Evolutionary conservation across 2,329 filamentous ascomycete species (phyloP), one percentile per base, ranked within the genome.

Genomic region (Phyllosticta citriasiana): DNA sequence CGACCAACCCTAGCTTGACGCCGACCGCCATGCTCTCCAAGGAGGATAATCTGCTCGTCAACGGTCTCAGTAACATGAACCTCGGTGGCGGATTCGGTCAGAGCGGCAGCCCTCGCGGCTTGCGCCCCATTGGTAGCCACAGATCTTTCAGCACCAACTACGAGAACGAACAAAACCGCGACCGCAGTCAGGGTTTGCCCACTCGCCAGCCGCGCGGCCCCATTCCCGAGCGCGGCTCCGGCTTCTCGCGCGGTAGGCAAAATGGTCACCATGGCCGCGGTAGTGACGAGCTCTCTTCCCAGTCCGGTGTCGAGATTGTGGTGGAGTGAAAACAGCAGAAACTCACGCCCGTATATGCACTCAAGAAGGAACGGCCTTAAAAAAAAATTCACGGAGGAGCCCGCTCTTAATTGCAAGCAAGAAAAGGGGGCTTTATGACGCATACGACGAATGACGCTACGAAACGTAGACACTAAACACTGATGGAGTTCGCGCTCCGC

Each of bases 1-100:
- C 84, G 52, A 85, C 82, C 69, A 88, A 86, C 24, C 85, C 86
- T 8, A 87, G 82, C 57, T 77, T 88, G 63, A 88, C 86, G 2
- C 84, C 84, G 12, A 84, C 82, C 12, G 78, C 79, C 12, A 75
- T 71, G 78, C 69, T 74, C 66, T 79, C 80, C 68, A 79, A 81
- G 61, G 81, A 84, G 63, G 84, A 86, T 63, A 77, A 76, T 61
- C 74, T 84, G 65, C 75, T 88, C 47, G 83, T 87, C 67, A 85
- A 86, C 67, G 84, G 84, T 62, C 78, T 89, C 63, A 78, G 79
- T 62, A 80, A 80, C 65, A 80, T 88, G 74, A 82, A 78, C 60
- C 75, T 88, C 47, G 81, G 81, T 33, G 78, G 78, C 25, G 72
- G 70, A 19, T 80, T 78, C 65, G 77, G 73, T 2, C 72, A 78